Percentiles rank a stretch among this genome's conserved stretches.
phyloP scores from a whole-genome alignment of 2,329 filamentous ascomycete species.

The Clarireedia paspali region DNA sequence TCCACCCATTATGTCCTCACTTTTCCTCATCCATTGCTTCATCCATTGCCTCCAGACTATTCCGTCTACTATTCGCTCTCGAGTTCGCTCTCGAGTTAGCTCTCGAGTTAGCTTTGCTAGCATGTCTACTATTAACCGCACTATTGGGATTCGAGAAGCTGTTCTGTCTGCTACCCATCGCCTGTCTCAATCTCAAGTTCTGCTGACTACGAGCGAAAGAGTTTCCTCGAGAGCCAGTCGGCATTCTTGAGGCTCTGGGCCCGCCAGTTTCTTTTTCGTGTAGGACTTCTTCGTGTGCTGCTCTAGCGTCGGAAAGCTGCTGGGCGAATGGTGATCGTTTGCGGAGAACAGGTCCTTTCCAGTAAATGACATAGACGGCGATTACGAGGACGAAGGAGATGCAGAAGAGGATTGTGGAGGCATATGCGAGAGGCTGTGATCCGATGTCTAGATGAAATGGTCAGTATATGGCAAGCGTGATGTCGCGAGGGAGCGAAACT shows the following conservation, averaged over 20 bases:
- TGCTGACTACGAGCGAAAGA: slow-evolving; percentile 20
- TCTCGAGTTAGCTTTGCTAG: not conserved
- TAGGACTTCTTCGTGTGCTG: not conserved
- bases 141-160: not conserved
- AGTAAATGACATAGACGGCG: slow-evolving; percentile 61
- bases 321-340: slow-evolving; percentile 58
- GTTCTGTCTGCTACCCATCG: slow-evolving; percentile 14
- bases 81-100: not conserved
- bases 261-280: not conserved
- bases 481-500: slow-evolving; percentile 11
- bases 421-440: slow-evolving; percentile 47
- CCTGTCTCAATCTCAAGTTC: slow-evolving; percentile 18
- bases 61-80: slow-evolving; percentile 5
- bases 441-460: slow-evolving; percentile 39
- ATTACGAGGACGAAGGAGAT: slow-evolving; percentile 54
- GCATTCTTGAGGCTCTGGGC: slow-evolving; percentile 10
- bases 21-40: not conserved
- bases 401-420: slow-evolving; percentile 53
- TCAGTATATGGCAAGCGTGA: not conserved
- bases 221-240: slow-evolving; percentile 15
- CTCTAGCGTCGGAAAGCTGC: slow-evolving; percentile 39
- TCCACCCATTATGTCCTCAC: not conserved
- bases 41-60: not conserved
- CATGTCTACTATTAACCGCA: not conserved
- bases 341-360: slow-evolving; percentile 52